These are phyloP conservation scores for Acidiella bohemica DNA, from an alignment of 495 filamentous ascomycete species.

Conservation along the genomic window DNA sequence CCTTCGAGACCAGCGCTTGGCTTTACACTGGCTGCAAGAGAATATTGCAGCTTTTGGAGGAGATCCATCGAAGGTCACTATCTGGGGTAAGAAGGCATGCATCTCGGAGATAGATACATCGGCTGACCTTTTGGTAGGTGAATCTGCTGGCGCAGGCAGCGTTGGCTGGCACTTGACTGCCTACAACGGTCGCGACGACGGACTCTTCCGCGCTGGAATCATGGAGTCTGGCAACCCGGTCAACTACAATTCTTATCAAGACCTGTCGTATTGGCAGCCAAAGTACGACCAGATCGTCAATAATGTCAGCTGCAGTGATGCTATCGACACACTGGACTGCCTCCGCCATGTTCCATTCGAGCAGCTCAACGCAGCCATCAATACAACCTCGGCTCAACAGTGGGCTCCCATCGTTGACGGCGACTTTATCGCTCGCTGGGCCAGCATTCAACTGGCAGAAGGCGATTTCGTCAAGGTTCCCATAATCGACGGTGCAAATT, in stretches of 20 bases:
- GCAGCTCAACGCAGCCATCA: constrained; percentile 42
- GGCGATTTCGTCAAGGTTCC: constrained; percentile 43
- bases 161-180: constrained; percentile 30
- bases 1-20: constrained; percentile 45
- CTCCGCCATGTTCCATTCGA: constrained; percentile 41
- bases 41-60: constrained; percentile 32
- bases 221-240: constrained; percentile 33
- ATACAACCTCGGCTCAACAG: constrained; percentile 24
- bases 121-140: constrained; percentile 7
- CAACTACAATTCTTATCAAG: constrained; percentile 19
- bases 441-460: constrained; percentile 25
- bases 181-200: constrained; percentile 33
- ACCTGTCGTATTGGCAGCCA: constrained; percentile 15
- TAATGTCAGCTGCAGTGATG: constrained; percentile 28
- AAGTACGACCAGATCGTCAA: constrained; percentile 33
- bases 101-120: background rate
- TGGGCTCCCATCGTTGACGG: constrained; percentile 38
- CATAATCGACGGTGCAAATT: constrained; percentile 45
- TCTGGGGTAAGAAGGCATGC: constrained; percentile 11
- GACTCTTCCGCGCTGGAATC: constrained; percentile 41
- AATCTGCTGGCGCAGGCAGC: constrained; percentile 19
- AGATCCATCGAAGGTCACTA: constrained; percentile 26
- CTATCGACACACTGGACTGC: constrained; percentile 31
- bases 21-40: constrained; percentile 46
- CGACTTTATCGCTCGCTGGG: constrained; percentile 32